Percentiles rank a stretch among this genome's conserved stretches.
These are phyloP conservation scores for Trapa incisa DNA, from an alignment of 345 rosid genomes.

Conservation along the genomic window DNA sequence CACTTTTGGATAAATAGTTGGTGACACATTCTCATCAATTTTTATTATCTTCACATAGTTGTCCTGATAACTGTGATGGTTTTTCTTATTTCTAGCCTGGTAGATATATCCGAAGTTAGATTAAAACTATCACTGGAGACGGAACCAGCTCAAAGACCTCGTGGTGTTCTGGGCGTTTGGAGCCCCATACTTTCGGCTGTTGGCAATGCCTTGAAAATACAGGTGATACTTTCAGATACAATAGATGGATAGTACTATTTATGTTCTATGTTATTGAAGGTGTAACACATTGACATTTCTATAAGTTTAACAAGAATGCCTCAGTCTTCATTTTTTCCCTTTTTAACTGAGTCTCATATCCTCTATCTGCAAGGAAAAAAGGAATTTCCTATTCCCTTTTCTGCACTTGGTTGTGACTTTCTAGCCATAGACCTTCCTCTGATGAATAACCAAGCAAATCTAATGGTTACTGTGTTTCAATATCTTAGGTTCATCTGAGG, in stretches of 20 bases:
- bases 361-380: too few relatives aligned
- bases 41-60: background rate
- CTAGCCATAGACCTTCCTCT: background rate
- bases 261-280: background rate
- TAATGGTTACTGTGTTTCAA: background rate
- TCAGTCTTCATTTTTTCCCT: too few relatives aligned
- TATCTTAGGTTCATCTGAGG: slow-evolving; percentile 74
- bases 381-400: background rate
- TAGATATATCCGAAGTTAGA: slow-evolving; percentile 91
- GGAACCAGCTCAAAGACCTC: slow-evolving; percentile 86
- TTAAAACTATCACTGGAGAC: slow-evolving; percentile 82
- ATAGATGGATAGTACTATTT: background rate
- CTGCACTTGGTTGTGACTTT: background rate
- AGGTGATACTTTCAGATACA: slow-evolving; percentile 33
- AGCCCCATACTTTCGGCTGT: slow-evolving; percentile 88
- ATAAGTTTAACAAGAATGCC: too few relatives aligned
- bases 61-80: background rate
- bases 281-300: background rate
- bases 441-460: background rate
- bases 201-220: slow-evolving; percentile 94
- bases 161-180: slow-evolving; percentile 90
- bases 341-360: too few relatives aligned
- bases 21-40: background rate
- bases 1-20: background rate
- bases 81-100: slow-evolving; percentile 46